A percentile compares a stretch with the other conserved stretches of the same genome.
phyloP scores from a whole-genome alignment of 2,329 filamentous ascomycete genomes.

The Penicillium sp. region DNA sequence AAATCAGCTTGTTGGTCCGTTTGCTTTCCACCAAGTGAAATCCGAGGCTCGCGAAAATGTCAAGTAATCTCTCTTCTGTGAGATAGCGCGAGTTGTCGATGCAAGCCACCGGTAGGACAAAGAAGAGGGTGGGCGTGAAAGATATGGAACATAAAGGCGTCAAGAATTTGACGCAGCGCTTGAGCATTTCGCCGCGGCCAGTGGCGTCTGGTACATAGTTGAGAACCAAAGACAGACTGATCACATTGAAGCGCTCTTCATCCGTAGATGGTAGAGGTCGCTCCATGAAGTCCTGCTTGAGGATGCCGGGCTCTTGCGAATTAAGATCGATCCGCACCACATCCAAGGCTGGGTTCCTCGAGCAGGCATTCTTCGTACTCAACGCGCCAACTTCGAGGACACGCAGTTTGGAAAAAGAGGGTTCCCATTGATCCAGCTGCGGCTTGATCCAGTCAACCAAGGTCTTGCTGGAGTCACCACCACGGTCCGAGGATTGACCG shows the following conservation, averaged over 20 bases:
- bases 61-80: conserved; percentile 64
- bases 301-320: conserved; percentile 73
- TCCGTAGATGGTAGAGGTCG: conserved; percentile 64
- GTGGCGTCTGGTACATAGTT: conserved; percentile 85
- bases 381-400: conserved; percentile 90
- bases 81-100: conserved; percentile 89
- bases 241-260: conserved; percentile 75
- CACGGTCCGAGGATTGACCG: conserved; percentile 59
- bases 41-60: conserved; percentile 75
- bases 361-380: conserved; percentile 81
- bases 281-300: conserved; percentile 92
- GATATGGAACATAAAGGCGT: conserved; percentile 31
- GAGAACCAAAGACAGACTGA: conserved; percentile 87
- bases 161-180: conserved; percentile 70
- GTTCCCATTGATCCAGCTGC: conserved; percentile 24
- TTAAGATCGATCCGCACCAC: conserved; percentile 86
- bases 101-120: conserved; percentile 87
- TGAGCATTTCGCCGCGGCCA: conserved; percentile 80
- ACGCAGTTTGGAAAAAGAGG: conserved; percentile 44
- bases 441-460: conserved; percentile 58
- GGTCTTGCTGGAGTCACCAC: conserved; percentile 62
- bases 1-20: conserved; percentile 77
- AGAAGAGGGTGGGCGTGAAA: conserved; percentile 63
- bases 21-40: conserved; percentile 67
- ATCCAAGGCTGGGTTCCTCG: conserved; percentile 66